phyloP scores from a whole-genome alignment of 2,329 filamentous ascomycete genomes.

The Xylaria sp. region DNA sequence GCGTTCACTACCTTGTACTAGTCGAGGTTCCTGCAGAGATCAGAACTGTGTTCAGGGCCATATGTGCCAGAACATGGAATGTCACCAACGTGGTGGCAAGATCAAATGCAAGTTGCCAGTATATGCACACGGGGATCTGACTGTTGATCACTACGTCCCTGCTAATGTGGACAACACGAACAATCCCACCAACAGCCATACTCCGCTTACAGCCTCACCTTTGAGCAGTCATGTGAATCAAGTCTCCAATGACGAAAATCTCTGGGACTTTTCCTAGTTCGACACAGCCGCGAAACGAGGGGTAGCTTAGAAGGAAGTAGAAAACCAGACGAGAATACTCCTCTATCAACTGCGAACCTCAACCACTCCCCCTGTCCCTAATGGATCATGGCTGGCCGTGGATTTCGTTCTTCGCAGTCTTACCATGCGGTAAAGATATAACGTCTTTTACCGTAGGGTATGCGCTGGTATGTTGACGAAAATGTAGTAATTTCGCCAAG shows the following conservation, averaged over 20 bases:
- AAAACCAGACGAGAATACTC: constrained; percentile 5
- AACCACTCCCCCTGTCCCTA: neutral
- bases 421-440: constrained; percentile 10
- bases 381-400: neutral
- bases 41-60: constrained; percentile 46
- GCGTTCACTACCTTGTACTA: constrained; percentile 46
- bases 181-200: constrained; percentile 8
- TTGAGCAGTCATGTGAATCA: constrained; percentile 21
- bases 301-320: neutral
- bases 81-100: constrained; percentile 49
- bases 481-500: constrained; percentile 16
- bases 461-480: constrained; percentile 10
- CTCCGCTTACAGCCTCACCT: constrained; percentile 4
- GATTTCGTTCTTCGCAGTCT: neutral
- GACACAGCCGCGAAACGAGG: constrained; percentile 14
- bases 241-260: neutral
- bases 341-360: constrained; percentile 4
- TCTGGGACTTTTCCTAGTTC: constrained; percentile 23
- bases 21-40: constrained; percentile 45
- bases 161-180: neutral
- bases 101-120: constrained; percentile 45
- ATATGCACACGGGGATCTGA: constrained; percentile 41
- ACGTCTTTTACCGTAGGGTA: constrained; percentile 8
- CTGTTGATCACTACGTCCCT: constrained; percentile 15
- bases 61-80: constrained; percentile 49